Evolutionary conservation across 768 basidiomycete genomes (phyloP), one percentile per base, ranked within the genome.

Genomic region (Chalciporus chontae): DNA sequence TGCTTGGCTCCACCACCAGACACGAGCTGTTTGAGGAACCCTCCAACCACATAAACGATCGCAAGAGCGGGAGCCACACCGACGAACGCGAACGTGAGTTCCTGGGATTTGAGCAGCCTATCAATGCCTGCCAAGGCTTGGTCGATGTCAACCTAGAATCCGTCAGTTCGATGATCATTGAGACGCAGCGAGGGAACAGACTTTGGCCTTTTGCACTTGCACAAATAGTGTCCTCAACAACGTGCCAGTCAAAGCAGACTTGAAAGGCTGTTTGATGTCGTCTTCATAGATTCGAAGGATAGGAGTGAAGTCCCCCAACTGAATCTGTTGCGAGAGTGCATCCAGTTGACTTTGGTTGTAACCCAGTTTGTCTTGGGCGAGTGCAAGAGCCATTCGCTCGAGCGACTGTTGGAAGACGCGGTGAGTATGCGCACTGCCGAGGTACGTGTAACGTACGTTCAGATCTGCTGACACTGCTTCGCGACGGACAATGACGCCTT

Each of bases 191-290:
- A 23, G 10, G 27, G 51, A 18, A 47, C 61, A 4, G 18, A 87
- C 93, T 75, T 97, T 98, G 50, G 93, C 87, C 66, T 97, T 98
- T 58, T 98, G 95, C 0, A 97, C 79, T 62, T 97, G 95, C 26
- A 99, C 85, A 55, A 98, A 84, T 41, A 93, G 70, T 1, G 90
- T 84, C 24, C 95, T 79, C 15, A 97, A 72, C 8, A 98, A 73
- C 13, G 84, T 87, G 4, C 95, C 95, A 6, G 77, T 71, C 4
- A 97, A 52, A 5, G 85, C 90, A 17, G 89, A 92, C 58, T 80
- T 84, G 40, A 97, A 58, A 0, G 95, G 95, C n/a, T 72, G 79
- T 64, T 85, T 85, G 70, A 98, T 90, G 59, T 97, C 93, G 52
- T 87, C 81, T 70, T 98, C 95, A 61, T 95, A 97, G 5, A 94